Evolutionary conservation across 169 alveolate species (phyloP).

Genomic region (Plasmodium adleri): DNA sequence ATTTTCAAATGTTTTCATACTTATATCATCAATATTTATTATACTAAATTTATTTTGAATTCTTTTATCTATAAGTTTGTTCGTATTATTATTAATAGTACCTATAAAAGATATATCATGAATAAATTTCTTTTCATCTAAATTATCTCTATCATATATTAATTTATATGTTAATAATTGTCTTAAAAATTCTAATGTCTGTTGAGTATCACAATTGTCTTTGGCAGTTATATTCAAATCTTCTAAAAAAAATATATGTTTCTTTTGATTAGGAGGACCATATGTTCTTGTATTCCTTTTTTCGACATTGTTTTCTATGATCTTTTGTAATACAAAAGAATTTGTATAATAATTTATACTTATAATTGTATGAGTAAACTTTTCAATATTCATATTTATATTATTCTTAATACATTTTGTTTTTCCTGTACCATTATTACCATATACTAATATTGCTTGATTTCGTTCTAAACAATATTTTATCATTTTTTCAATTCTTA

Average conservation of each 20-base stretch:
- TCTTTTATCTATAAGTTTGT: conserved; percentile 94
- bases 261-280: conserved; percentile 95
- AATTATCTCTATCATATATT: conserved; percentile 92
- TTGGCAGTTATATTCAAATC: conserved; percentile 96
- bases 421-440: conserved; percentile 73
- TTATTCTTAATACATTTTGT: conserved; percentile 71
- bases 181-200: conserved; percentile 92
- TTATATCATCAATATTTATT: conserved; percentile 90
- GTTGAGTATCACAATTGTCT: conserved; percentile 95
- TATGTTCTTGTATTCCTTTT: conserved; percentile 93
- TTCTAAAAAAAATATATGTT: conserved; percentile 94
- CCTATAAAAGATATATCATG: conserved; percentile 95
- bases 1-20: conserved; percentile 88
- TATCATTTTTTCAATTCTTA: conserved; percentile 69
- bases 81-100: conserved; percentile 96
- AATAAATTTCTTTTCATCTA: conserved; percentile 93
- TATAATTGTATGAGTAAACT: conserved; percentile 66
- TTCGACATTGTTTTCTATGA: conserved; percentile 89
- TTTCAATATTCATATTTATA: conserved; percentile 74
- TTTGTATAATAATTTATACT: conserved; percentile 70
- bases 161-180: conserved; percentile 91
- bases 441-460: conserved; percentile 62
- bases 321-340: conserved; percentile 86
- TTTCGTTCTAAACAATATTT: conserved; percentile 54
- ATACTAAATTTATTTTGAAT: conserved; percentile 94